phyloP scores from a whole-genome alignment of 2,329 filamentous ascomycete genomes.

The Pseudocercospora musae region DNA sequence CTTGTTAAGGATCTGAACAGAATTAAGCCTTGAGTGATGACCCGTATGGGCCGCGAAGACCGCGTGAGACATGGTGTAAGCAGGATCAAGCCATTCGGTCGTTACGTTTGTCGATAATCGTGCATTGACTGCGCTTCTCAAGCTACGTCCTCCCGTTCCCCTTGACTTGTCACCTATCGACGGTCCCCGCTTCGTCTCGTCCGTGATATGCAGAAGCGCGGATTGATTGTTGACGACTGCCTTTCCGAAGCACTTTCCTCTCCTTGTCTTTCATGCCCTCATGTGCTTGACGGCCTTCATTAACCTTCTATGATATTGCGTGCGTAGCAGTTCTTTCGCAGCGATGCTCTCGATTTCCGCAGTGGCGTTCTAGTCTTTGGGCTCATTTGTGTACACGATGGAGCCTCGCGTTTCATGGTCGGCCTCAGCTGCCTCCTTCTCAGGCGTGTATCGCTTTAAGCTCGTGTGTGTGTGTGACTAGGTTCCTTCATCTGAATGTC shows the following conservation, averaged over 20 bases:
- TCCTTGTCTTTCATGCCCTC: conserved; percentile 10
- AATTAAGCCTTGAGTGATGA: background rate
- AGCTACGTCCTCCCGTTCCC: background rate
- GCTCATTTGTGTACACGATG: too few relatives aligned
- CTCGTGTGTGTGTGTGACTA: too few relatives aligned
- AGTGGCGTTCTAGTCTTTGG: too few relatives aligned
- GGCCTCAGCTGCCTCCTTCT: too few relatives aligned
- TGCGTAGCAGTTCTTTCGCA: conserved; percentile 30
- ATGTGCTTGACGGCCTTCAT: conserved; percentile 39
- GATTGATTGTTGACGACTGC: background rate
- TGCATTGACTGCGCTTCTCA: background rate
- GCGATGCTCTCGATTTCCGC: too few relatives aligned
- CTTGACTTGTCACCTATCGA: background rate
- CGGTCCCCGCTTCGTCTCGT: background rate
- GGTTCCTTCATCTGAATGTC: too few relatives aligned
- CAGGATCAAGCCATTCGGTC: background rate
- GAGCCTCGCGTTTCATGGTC: too few relatives aligned
- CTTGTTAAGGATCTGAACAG: background rate
- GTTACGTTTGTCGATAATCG: background rate
- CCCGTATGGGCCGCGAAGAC: background rate
- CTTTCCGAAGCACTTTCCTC: background rate
- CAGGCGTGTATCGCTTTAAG: too few relatives aligned
- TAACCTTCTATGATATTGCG: conserved; percentile 51
- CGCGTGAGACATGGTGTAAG: background rate
- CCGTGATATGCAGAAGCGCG: background rate